Evolutionary conservation across 768 basidiomycete species (phyloP), one percentile per base, ranked within the genome.

Genomic region (Kondoa subrosea): DNA sequence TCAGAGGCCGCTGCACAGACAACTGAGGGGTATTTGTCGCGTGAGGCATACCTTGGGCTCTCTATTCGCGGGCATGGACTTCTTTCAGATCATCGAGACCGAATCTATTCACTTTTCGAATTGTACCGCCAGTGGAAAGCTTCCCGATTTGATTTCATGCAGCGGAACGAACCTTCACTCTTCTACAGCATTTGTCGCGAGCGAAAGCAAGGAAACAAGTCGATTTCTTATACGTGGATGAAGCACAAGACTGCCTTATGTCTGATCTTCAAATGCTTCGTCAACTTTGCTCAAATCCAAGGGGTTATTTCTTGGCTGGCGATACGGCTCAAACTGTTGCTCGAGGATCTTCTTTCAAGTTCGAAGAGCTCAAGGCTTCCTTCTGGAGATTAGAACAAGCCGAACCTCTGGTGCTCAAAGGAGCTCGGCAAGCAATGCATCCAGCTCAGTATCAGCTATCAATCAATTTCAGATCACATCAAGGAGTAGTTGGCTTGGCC

Each of bases 341-440:
- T 12, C 30, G 15, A 16, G 65, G 30, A 4, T 56, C 14, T 25
- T 21, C 34, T 16, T 68, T 68, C 33, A n/a, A 50, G 17, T 68
- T 68, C 66, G 32, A 66, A 68, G 67, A 68, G n/a, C 66, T 68
- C 30, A 67, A 59, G 25, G 68, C 67, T n/a, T n/a, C 31, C 27
- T 68, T 68, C 66, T 68, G n/a, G 4, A 2, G 34, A 8, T 50
- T 66, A 8, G 67, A 68, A 56, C 26, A 56, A n/a, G 27, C 25
- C 15, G 67, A 68, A 16, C 25, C 25, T 21, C 50, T 68, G 3
- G 67, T 68, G 21, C 12, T 29, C 8, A 15, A 3, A 3, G 67
- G 25, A 17, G 33, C 50, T 3, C 29, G 67, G 8, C 30, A n/a
- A 15, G 29, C 67, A 15, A 12, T 70, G 16, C 33, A 68, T 26